phyloP scores from a whole-genome alignment of 2,329 filamentous ascomycete genomes.

The Neonectria coccinea region DNA sequence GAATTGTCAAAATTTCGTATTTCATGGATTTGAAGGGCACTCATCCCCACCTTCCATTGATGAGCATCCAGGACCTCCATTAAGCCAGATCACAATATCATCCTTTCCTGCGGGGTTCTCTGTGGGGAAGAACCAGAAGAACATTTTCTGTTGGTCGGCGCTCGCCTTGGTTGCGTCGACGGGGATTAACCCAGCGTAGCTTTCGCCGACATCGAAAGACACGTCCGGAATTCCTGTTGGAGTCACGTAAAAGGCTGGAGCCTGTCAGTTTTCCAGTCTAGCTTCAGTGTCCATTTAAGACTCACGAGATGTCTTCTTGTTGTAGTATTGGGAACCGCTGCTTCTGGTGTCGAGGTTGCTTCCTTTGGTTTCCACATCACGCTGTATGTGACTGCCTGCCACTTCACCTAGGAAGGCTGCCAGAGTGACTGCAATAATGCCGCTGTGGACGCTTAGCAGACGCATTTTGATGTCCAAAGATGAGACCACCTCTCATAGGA shows the following conservation, averaged over 20 bases:
- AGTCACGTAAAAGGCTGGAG: slow-evolving; percentile 1
- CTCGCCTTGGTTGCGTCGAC: slow-evolving; percentile 21
- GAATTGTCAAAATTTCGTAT: neutral
- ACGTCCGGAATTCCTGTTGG: slow-evolving; percentile 21
- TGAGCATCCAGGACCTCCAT: slow-evolving; percentile 34
- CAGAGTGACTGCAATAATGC: neutral
- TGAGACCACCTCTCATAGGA: neutral
- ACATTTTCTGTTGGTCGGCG: slow-evolving; percentile 34
- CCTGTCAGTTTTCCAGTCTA: neutral
- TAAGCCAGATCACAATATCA: slow-evolving; percentile 40
- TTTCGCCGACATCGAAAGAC: slow-evolving; percentile 27
- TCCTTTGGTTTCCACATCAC: neutral
- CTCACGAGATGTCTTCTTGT: slow-evolving; percentile 13
- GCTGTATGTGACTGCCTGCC: neutral
- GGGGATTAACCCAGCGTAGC: slow-evolving; percentile 26
- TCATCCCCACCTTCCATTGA: slow-evolving; percentile 15
- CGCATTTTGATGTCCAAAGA: neutral
- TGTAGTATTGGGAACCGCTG: slow-evolving; percentile 17
- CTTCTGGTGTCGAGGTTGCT: neutral
- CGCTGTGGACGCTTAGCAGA: neutral
- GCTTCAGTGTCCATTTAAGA: neutral
- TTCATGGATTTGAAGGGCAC: neutral
- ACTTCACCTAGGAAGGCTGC: neutral
- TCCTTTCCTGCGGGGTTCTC: slow-evolving; percentile 40
- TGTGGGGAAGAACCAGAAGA: slow-evolving; percentile 41